phyloP scores from a whole-genome alignment of 352 stramenopile species.

The Hyaloperonospora brassicae region DNA sequence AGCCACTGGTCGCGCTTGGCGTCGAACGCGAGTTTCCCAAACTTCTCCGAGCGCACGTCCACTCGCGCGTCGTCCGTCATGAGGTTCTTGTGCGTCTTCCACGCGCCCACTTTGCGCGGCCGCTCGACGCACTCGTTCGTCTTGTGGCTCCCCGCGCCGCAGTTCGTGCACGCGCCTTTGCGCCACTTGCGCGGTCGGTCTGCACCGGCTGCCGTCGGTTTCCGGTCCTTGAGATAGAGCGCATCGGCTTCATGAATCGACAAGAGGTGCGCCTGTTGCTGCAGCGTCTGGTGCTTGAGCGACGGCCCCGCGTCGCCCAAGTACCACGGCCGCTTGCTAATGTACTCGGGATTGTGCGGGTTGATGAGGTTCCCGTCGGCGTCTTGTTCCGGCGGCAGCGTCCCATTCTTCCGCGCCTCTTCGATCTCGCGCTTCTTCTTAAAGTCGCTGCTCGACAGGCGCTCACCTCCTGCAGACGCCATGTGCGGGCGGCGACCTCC shows the following conservation, averaged over 20 bases:
- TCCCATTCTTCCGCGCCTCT: constrained; percentile 87
- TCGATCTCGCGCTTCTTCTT: constrained; percentile 87
- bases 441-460: constrained; percentile 70
- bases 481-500: constrained; percentile 18
- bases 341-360: constrained; percentile 99
- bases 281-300: constrained; percentile 91
- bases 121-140: constrained; percentile 90
- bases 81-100: constrained; percentile 89
- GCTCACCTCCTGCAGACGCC: constrained; percentile 55
- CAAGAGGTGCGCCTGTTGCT: constrained; percentile 88
- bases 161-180: constrained; percentile 93
- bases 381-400: constrained; percentile 80
- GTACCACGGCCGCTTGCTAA: constrained; percentile 99
- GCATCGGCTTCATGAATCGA: constrained; percentile 86
- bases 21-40: constrained; percentile 94
- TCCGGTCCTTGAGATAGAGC: constrained; percentile 51
- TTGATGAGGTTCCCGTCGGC: constrained; percentile 96
- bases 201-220: constrained; percentile 1
- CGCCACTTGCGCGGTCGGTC: constrained; percentile 53
- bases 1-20: constrained; percentile 97
- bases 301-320: constrained; percentile 89
- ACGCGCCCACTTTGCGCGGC: constrained; percentile 86
- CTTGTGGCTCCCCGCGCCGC: constrained; percentile 89
- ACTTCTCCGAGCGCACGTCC: constrained; percentile 81
- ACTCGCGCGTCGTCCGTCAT: constrained; percentile 75